A percentile compares a stretch with the other conserved stretches of the same genome.
phyloP scores from a whole-genome alignment of 352 stramenopile genomes.

The Globisporangium rhizosaccharum region DNA sequence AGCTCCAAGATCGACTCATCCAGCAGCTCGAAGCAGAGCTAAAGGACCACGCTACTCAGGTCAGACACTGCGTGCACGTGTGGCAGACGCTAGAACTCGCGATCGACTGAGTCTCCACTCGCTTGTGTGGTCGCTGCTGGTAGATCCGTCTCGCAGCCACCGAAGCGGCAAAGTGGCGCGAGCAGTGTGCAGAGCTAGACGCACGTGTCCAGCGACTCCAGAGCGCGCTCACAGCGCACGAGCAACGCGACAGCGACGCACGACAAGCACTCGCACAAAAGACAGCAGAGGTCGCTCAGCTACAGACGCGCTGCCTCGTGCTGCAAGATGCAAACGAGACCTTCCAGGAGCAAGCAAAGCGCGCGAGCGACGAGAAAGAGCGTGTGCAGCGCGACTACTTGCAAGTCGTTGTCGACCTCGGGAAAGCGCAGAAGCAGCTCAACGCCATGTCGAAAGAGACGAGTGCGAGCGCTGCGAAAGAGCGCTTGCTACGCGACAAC shows the following conservation, averaged over 20 bases:
- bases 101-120: neutral
- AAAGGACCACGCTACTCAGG: conserved; percentile 5
- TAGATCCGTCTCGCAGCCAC: conserved; percentile 10
- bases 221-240: conserved; percentile 17
- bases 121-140: neutral
- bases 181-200: conserved; percentile 17
- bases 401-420: conserved; percentile 42
- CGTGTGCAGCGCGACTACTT: conserved; percentile 42
- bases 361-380: conserved; percentile 30
- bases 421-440: conserved; percentile 39
- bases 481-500: conserved; percentile 30
- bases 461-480: conserved; percentile 20
- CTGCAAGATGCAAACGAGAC: conserved; percentile 32
- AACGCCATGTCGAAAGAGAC: conserved; percentile 32
- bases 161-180: conserved; percentile 17
- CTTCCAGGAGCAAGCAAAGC: conserved; percentile 25
- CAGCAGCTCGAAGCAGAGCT: conserved; percentile 12
- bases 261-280: conserved; percentile 23
- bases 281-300: conserved; percentile 16
- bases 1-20: neutral
- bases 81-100: neutral
- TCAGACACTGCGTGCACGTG: neutral
- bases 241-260: conserved; percentile 19
- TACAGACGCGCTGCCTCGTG: conserved; percentile 23
- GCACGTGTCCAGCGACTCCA: conserved; percentile 19